Evolutionary conservation across 1,139 yeast species (phyloP).

Genomic region (Yamadazyma spencermartinsiae): DNA sequence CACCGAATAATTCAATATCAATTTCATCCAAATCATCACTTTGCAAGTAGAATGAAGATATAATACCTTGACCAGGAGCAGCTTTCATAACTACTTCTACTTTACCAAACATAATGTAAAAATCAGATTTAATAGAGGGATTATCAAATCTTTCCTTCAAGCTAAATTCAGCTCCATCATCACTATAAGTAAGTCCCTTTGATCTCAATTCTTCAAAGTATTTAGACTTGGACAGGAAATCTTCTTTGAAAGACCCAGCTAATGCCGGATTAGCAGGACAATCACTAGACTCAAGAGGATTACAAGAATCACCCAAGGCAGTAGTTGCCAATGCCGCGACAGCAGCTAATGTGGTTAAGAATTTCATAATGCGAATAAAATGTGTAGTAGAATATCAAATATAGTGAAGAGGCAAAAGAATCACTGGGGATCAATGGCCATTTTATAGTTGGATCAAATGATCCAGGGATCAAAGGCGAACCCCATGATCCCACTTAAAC

Average conservation of each 20-base stretch:
- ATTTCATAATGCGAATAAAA: too few species aligned
- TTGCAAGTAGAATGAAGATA: slow-evolving; percentile 78
- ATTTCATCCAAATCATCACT: slow-evolving; percentile 87
- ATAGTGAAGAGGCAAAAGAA: slow-evolving; percentile 2
- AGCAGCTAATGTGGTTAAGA: slow-evolving; percentile 9
- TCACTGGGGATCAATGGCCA: slow-evolving; percentile 2
- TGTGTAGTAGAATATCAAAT: too few species aligned
- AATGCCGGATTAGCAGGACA: slow-evolving; percentile 55
- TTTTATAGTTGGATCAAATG: slow-evolving; percentile 3
- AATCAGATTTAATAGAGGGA: slow-evolving; percentile 73
- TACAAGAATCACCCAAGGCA: slow-evolving; percentile 24
- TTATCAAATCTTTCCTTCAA: slow-evolving; percentile 65
- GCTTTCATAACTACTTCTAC: slow-evolving; percentile 72
- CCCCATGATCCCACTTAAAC: background rate
- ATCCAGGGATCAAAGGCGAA: background rate
- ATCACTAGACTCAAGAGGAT: slow-evolving; percentile 28
- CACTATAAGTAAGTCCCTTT: slow-evolving; percentile 25
- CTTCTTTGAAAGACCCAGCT: slow-evolving; percentile 52
- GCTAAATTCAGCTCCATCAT: slow-evolving; percentile 58
- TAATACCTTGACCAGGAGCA: slow-evolving; percentile 73
- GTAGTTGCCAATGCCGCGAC: slow-evolving; percentile 9
- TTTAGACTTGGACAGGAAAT: slow-evolving; percentile 44
- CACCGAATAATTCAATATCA: slow-evolving; percentile 83
- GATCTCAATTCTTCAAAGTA: slow-evolving; percentile 33
- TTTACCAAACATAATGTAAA: slow-evolving; percentile 84